Evolutionary conservation across 192 early-diverging fungal genomes (phyloP), one percentile per base, ranked within the genome.

Genomic region (Backusella tarrabulga): DNA sequence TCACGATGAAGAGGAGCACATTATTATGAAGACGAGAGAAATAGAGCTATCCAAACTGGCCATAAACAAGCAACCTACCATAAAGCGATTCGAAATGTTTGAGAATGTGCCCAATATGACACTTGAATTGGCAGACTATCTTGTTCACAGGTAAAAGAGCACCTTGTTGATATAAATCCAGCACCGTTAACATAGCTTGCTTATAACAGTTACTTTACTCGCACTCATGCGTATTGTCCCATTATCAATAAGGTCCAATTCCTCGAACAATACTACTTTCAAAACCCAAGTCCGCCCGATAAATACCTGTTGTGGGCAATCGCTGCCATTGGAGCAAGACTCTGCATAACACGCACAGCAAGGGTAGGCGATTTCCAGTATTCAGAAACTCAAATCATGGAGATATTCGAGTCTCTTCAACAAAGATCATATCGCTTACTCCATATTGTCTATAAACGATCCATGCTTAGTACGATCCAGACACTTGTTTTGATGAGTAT

Each of bases 401-500:
- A 60, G 6, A n/a, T 77, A 6, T 34, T 42, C 26, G 41, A 50
- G 1, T 56, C 50, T 0, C 54, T 82, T 36, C 32, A 54, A 4
- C 7, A 9, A 12, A 82, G 68, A 23, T 91, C 91, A 69, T 88
- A 87, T 69, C 81, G 87, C 34, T 77, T 92, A 52, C 72, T 92
- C 14, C 88, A 88, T 36, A 83, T 86, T 68, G 87, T 91, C 35
- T 88, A 89, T 69, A 89, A 88, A 35, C 54, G 84, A 6, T 81
- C 89, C 12, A 75, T 85, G 6, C 81, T 89, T 69, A 90, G 87
- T 12, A 88, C 89, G 9, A 79, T 91, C n/a, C 90, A 92, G 21
- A 84, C 91, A 2, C 74, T 95, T 56, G 72, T 93, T 68, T 76
- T 95, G 23, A 84, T 93, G 81, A 83, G 87, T 7, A 82, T 87